These are phyloP conservation scores for Knoxia roxburghii DNA, from an alignment of 257 asterid species.

Conservation along the genomic window DNA sequence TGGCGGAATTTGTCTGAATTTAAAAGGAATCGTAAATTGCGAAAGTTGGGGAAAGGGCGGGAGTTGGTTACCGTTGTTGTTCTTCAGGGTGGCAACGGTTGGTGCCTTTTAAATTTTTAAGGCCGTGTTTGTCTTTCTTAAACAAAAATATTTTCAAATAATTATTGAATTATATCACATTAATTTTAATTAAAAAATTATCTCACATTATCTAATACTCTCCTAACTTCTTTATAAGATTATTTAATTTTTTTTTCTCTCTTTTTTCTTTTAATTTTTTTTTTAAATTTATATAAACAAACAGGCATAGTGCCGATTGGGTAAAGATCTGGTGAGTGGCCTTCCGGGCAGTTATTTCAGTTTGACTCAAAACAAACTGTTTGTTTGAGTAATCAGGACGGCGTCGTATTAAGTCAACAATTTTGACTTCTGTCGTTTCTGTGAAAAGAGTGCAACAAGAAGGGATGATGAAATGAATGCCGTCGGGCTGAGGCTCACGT, in stretches of 20 bases:
- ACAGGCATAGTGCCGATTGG: no score
- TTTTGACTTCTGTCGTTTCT: not conserved
- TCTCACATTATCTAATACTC: no score
- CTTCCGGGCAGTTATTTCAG: no score
- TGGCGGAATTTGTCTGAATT: not conserved
- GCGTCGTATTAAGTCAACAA: not conserved
- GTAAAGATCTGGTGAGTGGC: no score
- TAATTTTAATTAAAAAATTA: no score
- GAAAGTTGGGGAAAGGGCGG: constrained; percentile 22
- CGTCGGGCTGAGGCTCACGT: not conserved
- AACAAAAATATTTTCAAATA: no score
- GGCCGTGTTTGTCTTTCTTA: no score
- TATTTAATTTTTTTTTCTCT: no score
- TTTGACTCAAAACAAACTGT: not conserved
- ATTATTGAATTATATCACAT: no score
- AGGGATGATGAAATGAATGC: constrained; percentile 10
- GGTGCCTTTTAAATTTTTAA: constrained; percentile 1
- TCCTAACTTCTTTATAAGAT: no score
- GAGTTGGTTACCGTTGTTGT: constrained; percentile 27
- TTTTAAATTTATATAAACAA: no score
- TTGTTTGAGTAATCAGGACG: not conserved
- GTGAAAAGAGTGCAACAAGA: not conserved
- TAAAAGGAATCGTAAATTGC: constrained; percentile 7
- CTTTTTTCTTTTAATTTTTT: no score
- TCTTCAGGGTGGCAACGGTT: not conserved